phyloP scores from a whole-genome alignment of 2,329 filamentous ascomycete species.

The Hypoxylon sp. region DNA sequence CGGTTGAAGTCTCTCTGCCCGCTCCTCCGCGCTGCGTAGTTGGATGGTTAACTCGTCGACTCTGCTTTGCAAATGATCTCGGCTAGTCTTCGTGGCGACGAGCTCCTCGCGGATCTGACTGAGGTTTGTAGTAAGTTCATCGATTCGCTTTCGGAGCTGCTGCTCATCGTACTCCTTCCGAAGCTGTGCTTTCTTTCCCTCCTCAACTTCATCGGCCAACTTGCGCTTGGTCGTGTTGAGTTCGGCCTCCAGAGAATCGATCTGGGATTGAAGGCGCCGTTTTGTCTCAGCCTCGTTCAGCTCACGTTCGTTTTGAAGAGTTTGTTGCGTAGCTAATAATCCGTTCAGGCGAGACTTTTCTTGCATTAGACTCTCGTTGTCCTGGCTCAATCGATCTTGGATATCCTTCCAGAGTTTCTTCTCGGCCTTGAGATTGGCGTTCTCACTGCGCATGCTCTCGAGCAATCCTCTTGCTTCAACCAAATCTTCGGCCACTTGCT shows the following conservation, averaged over 20 bases:
- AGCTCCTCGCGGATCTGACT: slow-evolving; percentile 88
- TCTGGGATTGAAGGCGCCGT: slow-evolving; percentile 80
- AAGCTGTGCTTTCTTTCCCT: slow-evolving; percentile 82
- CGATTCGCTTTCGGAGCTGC: slow-evolving; percentile 90
- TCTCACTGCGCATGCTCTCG: slow-evolving; percentile 91
- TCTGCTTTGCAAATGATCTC: slow-evolving; percentile 88
- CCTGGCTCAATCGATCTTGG: slow-evolving; percentile 86
- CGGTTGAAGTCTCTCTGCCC: slow-evolving; percentile 84
- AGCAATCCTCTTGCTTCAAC: slow-evolving; percentile 84
- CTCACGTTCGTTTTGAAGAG: slow-evolving; percentile 91
- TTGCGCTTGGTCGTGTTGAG: slow-evolving; percentile 83
- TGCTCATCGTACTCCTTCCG: slow-evolving; percentile 92
- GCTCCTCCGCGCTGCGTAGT: slow-evolving; percentile 89
- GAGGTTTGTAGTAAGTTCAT: slow-evolving; percentile 86
- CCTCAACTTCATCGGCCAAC: slow-evolving; percentile 84
- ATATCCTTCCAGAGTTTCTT: slow-evolving; percentile 96
- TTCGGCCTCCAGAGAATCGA: slow-evolving; percentile 84
- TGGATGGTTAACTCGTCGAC: slow-evolving; percentile 92
- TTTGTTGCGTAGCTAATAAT: slow-evolving; percentile 86
- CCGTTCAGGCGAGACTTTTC: slow-evolving; percentile 88
- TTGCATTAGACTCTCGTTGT: slow-evolving; percentile 86
- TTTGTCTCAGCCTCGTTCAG: slow-evolving; percentile 84
- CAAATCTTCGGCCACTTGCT: slow-evolving; percentile 93
- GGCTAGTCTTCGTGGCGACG: slow-evolving; percentile 84
- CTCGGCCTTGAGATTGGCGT: slow-evolving; percentile 92